Evolutionary conservation across 192 early-diverging fungal genomes (phyloP), one percentile per base, ranked within the genome.

Genomic region (Backusella sp.): DNA sequence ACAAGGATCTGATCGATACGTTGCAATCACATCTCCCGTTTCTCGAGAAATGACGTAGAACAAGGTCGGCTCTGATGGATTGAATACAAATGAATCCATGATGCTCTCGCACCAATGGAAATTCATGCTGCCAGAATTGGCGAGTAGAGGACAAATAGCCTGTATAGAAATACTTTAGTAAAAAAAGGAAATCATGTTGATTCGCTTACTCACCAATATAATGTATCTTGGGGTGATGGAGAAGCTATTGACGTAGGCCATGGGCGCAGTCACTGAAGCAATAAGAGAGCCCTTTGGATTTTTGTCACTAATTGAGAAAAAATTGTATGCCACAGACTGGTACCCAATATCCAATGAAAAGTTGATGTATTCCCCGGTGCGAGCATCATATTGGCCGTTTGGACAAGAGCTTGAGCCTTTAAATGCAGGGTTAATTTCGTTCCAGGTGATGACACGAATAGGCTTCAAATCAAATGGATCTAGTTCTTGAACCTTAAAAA

Each of bases 241-340:
- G 82, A 96, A 95, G 52, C 89, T 91, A 79, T 96, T 93, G 37
- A 94, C 85, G 72, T 92, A 88, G 5, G 89, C 90, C 17, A 91
- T 85, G 56, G 89, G 90, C 15, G 91, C 89, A 17, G 76, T 77
- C 7, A 95, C 87, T 21, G 81, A 85, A 6, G 88, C 90, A 70
- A 94, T 87, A 19, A 91, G 68, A 23, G 85, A 80, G 11, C 93
- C 93, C n/a, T 87, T 84, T 9, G 93, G 89, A 32, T 91, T 83
- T 8, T 86, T 81, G 56, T 88, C 85, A 42, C 87, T 87, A 19
- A 90, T 80, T 1, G 91, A 85, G 36, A 93, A 89, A 68, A 94
- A 90, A 28, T 86, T 84, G 76, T 91, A 94, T 32, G 85, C 83
- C 1, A 91, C 91, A 2, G 84, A 85, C 35, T 90, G 86, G 75